A percentile compares a stretch with the other conserved stretches of the same genome.
These are phyloP conservation scores for Colletotrichum sp. DNA, from an alignment of 2,329 filamentous ascomycete genomes.

Conservation along the genomic window DNA sequence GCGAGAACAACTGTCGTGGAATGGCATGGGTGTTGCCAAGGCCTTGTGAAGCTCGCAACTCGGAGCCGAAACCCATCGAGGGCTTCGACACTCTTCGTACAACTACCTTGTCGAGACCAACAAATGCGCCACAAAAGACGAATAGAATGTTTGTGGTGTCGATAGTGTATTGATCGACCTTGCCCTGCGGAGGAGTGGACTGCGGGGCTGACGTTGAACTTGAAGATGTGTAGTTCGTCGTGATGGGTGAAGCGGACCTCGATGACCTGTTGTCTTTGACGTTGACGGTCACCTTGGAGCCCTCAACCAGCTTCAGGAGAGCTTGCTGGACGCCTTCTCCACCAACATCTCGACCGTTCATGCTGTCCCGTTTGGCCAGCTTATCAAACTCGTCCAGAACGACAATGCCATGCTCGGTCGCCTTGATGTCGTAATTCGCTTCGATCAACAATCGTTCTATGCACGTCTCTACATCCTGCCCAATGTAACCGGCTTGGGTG, in stretches of 20 bases:
- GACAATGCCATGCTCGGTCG: constrained; percentile 90
- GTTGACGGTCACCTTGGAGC: constrained; percentile 90
- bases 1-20: constrained; percentile 64
- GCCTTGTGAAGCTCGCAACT: constrained; percentile 66
- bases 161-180: constrained; percentile 72
- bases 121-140: constrained; percentile 94
- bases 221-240: constrained; percentile 54
- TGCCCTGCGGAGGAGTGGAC: constrained; percentile 49
- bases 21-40: constrained; percentile 62
- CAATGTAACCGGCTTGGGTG: constrained; percentile 96
- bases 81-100: constrained; percentile 84
- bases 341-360: constrained; percentile 90
- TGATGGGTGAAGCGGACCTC: constrained; percentile 56
- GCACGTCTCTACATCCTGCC: constrained; percentile 95
- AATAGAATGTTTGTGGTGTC: constrained; percentile 97
- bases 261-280: constrained; percentile 78
- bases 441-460: constrained; percentile 90
- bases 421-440: constrained; percentile 84
- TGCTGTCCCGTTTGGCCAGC: constrained; percentile 86
- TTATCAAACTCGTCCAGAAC: constrained; percentile 98
- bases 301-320: constrained; percentile 93
- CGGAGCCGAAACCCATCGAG: constrained; percentile 90
- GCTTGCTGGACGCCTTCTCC: constrained; percentile 98
- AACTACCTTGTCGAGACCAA: constrained; percentile 87
- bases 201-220: constrained; percentile 52